Evolutionary conservation across 768 basidiomycete species (phyloP), one percentile per base, ranked within the genome.

Genomic region (Termitomyces sp.): DNA sequence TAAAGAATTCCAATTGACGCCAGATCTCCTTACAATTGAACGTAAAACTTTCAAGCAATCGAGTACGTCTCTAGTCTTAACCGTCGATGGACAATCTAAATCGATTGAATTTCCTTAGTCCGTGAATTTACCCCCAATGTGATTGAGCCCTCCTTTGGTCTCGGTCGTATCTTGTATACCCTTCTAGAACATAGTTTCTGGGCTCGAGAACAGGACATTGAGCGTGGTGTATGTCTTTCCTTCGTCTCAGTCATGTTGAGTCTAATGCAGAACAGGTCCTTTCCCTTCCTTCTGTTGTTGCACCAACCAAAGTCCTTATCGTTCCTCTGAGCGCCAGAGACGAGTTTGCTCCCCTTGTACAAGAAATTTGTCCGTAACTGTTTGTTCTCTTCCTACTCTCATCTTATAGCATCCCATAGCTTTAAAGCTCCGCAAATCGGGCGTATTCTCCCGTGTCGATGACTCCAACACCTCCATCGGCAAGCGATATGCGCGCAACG

Each of bases 61-160:
- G 36, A 80, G 96, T 90, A 63, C 62, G 85, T 79, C 36, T 16
- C 36, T 34, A 22, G 34, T 50, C 22, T 37, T 20, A 24, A 30
- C 49, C 30, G 47, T 39, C 54, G 27, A 45, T 56, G 7, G 37
- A 11, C 15, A 22, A 4, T 53, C 30, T 54, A 33, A 48, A 20
- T 34, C 33, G 11, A n/a, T 34, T n/a, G 13, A 8, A 51, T 54
- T 51, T 49, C 57, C 55, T 39, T 69, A 97, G 95, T 93, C 64
- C 92, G 96, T 63, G 95, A 98, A 75, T 97, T 83, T 75, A 93
- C 87, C 57, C 97, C 96, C 39, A 98, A 98, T 73, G 97, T 99
- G 72, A 96, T 98, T 71, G 96, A 98, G 72, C 95, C 97, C 24
- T 99, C 97, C 4, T 97, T 98, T 74, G 96, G 97, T 60, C 85